Conservation (phyloP, 768 basidiomycete genomes). For the Boletus insuetus region DNA sequence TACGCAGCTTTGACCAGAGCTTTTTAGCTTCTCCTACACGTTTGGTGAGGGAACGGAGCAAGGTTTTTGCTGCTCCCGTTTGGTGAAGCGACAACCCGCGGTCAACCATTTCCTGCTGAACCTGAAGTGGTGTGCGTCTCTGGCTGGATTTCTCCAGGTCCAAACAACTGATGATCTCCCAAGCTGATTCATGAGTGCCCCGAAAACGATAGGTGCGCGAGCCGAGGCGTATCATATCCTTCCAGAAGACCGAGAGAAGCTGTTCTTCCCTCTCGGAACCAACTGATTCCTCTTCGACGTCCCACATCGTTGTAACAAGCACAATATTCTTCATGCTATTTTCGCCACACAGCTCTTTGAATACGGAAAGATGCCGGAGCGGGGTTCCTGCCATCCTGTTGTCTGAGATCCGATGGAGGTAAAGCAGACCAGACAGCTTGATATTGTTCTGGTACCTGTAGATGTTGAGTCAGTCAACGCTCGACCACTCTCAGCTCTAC, state of each 20-base stretch:
- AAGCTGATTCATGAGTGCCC: no score
- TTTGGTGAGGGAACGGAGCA: constrained; percentile 4
- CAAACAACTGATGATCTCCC: constrained; percentile 1
- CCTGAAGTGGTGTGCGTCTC: constrained; percentile 3
- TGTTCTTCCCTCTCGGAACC: no score
- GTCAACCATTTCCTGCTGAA: constrained; percentile 20
- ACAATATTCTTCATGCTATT: constrained; percentile 12
- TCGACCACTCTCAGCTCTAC: background rate
- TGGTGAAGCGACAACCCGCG: constrained; percentile 2
- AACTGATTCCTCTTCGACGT: no score
- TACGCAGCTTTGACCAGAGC: constrained; percentile 3
- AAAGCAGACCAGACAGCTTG: no score
- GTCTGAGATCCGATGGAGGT: no score
- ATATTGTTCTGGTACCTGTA: no score
- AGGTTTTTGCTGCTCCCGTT: constrained; percentile 17
- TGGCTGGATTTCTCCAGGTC: background rate
- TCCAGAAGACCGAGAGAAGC: no score
- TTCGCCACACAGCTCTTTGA: constrained; percentile 11
- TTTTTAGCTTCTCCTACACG: constrained; percentile 4
- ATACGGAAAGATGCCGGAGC: background rate
- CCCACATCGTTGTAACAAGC: constrained; percentile 19
- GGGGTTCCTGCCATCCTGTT: constrained; percentile 7
- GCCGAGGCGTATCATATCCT: no score
- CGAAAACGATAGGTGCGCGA: no score
- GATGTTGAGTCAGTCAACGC: constrained; percentile 1